phyloP scores from a whole-genome alignment of 495 filamentous ascomycete species.

The Penicillium parvum region DNA sequence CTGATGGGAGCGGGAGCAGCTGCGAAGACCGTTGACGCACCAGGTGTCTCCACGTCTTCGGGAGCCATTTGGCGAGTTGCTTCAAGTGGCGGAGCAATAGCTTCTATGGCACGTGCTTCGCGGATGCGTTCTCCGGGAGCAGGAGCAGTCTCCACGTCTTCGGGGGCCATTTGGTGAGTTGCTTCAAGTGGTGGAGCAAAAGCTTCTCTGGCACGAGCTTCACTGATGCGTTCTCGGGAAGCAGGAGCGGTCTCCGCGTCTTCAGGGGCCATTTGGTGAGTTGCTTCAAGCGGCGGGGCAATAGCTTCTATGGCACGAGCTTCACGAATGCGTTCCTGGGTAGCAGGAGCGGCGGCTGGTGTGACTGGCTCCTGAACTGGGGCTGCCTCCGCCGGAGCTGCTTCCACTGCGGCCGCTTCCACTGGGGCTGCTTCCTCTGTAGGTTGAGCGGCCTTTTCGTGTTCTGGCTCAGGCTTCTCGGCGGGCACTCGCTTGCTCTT shows the following conservation, averaged over 20 bases:
- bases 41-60: constrained; percentile 7
- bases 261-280: neutral
- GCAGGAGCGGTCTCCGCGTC: constrained; percentile 1
- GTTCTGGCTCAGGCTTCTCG: constrained; percentile 11
- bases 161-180: neutral
- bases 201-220: constrained; percentile 6
- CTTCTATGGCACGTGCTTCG: constrained; percentile 1
- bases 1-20: constrained; percentile 3
- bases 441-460: constrained; percentile 7
- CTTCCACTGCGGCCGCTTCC: constrained; percentile 9
- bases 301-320: constrained; percentile 8
- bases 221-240: neutral
- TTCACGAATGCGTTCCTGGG: neutral
- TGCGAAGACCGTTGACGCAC: constrained; percentile 2
- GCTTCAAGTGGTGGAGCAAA: neutral
- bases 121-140: neutral
- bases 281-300: neutral
- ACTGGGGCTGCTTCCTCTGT: neutral
- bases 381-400: constrained; percentile 1
- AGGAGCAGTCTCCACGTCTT: neutral
- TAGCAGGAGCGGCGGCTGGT: constrained; percentile 1
- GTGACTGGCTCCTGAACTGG: constrained; percentile 8
- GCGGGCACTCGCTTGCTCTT: constrained; percentile 22
- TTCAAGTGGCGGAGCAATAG: constrained; percentile 1
- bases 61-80: constrained; percentile 1